Evolutionary conservation across 2,329 filamentous ascomycete genomes (phyloP).

Genomic region (Aspergillus fijiensis): DNA sequence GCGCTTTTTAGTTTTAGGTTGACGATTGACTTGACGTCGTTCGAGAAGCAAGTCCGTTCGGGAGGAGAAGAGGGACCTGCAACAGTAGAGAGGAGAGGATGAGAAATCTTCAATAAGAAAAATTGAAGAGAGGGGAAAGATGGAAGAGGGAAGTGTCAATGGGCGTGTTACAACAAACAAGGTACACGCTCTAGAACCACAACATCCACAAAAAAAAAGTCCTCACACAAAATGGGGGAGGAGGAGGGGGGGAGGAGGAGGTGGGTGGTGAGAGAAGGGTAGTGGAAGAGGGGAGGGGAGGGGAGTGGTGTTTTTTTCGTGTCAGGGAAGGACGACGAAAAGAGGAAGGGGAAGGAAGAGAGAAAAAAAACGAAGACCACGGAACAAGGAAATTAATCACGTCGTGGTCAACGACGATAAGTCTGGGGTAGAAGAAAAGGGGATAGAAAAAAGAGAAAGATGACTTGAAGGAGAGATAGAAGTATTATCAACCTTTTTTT

Average conservation of each 20-base stretch:
- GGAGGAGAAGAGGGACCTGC: slow-evolving; percentile 17
- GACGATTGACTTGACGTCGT: background rate
- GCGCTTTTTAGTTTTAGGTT: background rate
- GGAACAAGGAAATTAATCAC: slow-evolving; percentile 13
- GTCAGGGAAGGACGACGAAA: slow-evolving; percentile 11
- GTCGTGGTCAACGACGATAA: slow-evolving; percentile 25
- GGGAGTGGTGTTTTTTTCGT: background rate
- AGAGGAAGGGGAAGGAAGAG: slow-evolving; percentile 9
- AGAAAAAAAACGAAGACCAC: slow-evolving; percentile 20
- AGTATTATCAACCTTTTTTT: slow-evolving; percentile 13
- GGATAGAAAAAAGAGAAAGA: slow-evolving; percentile 18
- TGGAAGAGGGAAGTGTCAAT: slow-evolving; percentile 17
- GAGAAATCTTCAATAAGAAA: slow-evolving; percentile 1
- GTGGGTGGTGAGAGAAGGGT: slow-evolving; percentile 2
- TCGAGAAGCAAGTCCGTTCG: background rate
- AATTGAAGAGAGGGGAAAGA: slow-evolving; percentile 6
- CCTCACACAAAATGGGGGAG: slow-evolving; percentile 14
- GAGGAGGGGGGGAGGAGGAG: slow-evolving; percentile 9
- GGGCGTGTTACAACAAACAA: slow-evolving; percentile 19
- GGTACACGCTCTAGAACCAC: slow-evolving; percentile 23
- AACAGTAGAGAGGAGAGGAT: slow-evolving; percentile 20
- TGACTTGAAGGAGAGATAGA: slow-evolving; percentile 16
- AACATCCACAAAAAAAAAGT: slow-evolving; percentile 20
- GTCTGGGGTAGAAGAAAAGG: slow-evolving; percentile 18
- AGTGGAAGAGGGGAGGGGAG: slow-evolving; percentile 3